These are phyloP conservation scores for Drechslera avenae DNA, from an alignment of 2,329 filamentous ascomycete genomes.

Conservation along the genomic window DNA sequence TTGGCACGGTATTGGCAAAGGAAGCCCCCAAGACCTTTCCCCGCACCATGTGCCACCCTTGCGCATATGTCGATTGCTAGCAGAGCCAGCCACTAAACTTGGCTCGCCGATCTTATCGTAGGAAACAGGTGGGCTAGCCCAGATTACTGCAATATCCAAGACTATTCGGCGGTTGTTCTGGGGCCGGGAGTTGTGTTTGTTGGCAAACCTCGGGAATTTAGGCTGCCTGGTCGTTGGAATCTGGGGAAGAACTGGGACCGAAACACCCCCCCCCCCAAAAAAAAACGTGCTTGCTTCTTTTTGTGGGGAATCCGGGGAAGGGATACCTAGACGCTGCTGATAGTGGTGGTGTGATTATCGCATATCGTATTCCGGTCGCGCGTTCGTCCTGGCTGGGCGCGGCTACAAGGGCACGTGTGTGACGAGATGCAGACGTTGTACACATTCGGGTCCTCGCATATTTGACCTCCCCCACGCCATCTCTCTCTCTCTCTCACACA, in stretches of 20 bases:
- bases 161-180: constrained; percentile 8
- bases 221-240: not conserved
- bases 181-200: constrained; percentile 2
- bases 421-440: constrained; percentile 1
- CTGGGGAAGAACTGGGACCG: constrained; percentile 9
- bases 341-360: not conserved
- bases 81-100: constrained; percentile 9
- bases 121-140: not conserved
- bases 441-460: not conserved
- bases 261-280: no score
- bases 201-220: not conserved
- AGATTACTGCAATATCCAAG: constrained; percentile 3
- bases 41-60: constrained; percentile 25
- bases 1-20: constrained; percentile 22
- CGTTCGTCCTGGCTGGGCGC: not conserved
- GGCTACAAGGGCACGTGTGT: constrained; percentile 1
- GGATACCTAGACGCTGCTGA: no score
- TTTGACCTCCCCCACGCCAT: not conserved
- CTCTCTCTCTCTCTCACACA: no score
- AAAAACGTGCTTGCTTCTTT: not conserved
- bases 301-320: not conserved
- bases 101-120: constrained; percentile 16
- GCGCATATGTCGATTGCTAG: not conserved
- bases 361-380: not conserved
- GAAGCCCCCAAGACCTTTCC: constrained; percentile 28